Evolutionary conservation across 768 basidiomycete species (phyloP).

Genomic region (Leucosporidium creatinivorum): DNA sequence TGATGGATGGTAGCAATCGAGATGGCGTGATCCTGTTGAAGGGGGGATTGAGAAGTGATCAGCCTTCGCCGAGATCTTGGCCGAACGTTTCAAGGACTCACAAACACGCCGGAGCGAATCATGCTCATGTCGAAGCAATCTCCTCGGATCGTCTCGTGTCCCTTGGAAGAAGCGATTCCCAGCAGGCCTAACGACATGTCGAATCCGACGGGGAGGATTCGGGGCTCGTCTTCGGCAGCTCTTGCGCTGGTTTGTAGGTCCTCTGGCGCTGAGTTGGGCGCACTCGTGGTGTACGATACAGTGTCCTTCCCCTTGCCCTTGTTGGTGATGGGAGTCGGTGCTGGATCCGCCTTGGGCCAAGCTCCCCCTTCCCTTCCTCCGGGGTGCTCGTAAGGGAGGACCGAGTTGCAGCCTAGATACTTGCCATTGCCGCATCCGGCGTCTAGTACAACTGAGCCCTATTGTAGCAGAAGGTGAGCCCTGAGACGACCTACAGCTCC

Average conservation of each 20-base stretch:
- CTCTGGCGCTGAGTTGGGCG: not conserved
- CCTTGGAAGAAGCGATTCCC: constrained; percentile 39
- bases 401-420: constrained; percentile 55
- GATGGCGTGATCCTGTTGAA: constrained; percentile 80
- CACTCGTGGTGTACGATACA: no score
- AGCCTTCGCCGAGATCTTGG: not conserved
- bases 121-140: constrained; percentile 60
- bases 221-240: not conserved
- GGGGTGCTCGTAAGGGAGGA: constrained; percentile 5
- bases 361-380: not conserved
- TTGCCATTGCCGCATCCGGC: constrained; percentile 97
- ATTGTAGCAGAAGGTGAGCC: constrained; percentile 46
- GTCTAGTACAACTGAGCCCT: constrained; percentile 81
- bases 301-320: constrained; percentile 28
- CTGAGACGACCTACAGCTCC: constrained; percentile 55
- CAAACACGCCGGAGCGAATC: constrained; percentile 80
- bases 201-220: constrained; percentile 5
- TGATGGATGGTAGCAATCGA: constrained; percentile 98
- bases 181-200: constrained; percentile 30
- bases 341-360: not conserved
- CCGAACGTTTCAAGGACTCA: constrained; percentile 45
- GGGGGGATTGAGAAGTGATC: not conserved
- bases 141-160: constrained; percentile 69
- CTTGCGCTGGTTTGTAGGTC: no score
- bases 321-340: not conserved